Base-by-base conservation (phyloP, 441 rosid species). In the Pelargonium cotyledonis region DNA sequence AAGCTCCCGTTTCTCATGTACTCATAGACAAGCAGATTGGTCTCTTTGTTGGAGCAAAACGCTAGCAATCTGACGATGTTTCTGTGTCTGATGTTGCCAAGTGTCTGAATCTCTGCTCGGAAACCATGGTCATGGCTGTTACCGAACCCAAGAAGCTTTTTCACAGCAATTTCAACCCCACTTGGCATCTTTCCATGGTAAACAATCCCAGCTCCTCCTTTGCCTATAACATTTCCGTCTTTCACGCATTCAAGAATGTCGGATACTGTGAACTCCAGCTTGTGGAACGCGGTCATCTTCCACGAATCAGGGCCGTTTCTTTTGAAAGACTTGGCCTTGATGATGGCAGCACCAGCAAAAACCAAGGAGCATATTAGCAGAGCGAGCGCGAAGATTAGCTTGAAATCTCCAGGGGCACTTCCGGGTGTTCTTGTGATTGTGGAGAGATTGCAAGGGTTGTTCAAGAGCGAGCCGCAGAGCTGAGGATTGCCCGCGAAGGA, bases 1-100 rank as follows among this genome's bases (percentile, higher is more conserved):
- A 84, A 69, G 79, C 88, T 84, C 46, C 88, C 88, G 19, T 84
- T 82, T 65, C 75, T 77, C 88, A 84, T 84, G 80, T 80, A 84
- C 78, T 80, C 85, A 6, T 82, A 84, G 11, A 84, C 84, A 41
- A 84, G 72, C 14, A 84, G 82, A 69, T 84, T 84, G 31, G 79
- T 77, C 62, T 80, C 83, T 61, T 78, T 80, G 79, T 82, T 84
- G 6, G 85, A 78, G 64, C 88, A 84, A 69, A 82, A 84, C 0
- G 85, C 84, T 1, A 82, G 68, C 67, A 84, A 68, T 63, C 85
- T 80, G 69, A 84, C 88, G 6, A 82, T 84, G 80, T 84, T 80
- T 35, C 88, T 70, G 76, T 84, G 88, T 69, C 85, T 72, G 61
- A 84, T 84, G 78, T 79, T 84, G 53, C 88, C 88, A 0, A 84